These are phyloP conservation scores for Leccinellum rugosiceps DNA, from an alignment of 768 basidiomycete species.

Conservation along the genomic window DNA sequence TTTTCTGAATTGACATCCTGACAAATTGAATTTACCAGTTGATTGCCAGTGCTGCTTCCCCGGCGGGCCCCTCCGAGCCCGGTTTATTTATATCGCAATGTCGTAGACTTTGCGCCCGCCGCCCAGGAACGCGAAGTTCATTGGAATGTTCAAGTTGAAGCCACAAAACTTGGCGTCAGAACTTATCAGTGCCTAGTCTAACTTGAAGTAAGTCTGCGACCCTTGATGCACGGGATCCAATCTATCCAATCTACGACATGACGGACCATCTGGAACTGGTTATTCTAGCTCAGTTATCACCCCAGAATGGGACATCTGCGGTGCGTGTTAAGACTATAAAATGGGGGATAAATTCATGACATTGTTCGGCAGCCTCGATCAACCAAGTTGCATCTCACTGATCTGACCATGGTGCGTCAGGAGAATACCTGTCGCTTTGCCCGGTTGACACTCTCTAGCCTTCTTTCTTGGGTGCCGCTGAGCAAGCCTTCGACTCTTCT, in stretches of 20 bases:
- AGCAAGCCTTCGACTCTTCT: conserved; percentile 56
- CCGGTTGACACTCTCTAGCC: conserved; percentile 43
- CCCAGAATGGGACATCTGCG: conserved; percentile 20
- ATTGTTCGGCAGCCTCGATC: conserved; percentile 5
- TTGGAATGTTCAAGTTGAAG: neutral
- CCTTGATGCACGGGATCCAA: neutral
- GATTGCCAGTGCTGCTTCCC: too few species aligned
- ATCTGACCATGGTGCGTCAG: conserved; percentile 24
- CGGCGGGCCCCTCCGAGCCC: neutral
- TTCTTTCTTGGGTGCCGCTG: conserved; percentile 62
- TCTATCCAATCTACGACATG: neutral
- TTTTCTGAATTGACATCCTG: too few species aligned
- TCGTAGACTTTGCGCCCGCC: neutral
- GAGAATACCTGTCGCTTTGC: neutral
- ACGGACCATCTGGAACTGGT: neutral
- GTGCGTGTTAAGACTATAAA: conserved; percentile 16
- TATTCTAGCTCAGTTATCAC: conserved; percentile 16
- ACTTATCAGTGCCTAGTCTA: neutral
- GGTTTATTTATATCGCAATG: neutral
- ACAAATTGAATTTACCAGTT: too few species aligned
- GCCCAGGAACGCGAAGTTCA: neutral
- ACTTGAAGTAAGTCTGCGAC: neutral
- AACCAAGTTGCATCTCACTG: conserved; percentile 1
- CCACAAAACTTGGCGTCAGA: neutral
- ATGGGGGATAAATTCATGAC: neutral